Evolutionary conservation across 1,139 yeast species (phyloP), one percentile per base, ranked within the genome.

Genomic region (Protomyces macrosporus): DNA sequence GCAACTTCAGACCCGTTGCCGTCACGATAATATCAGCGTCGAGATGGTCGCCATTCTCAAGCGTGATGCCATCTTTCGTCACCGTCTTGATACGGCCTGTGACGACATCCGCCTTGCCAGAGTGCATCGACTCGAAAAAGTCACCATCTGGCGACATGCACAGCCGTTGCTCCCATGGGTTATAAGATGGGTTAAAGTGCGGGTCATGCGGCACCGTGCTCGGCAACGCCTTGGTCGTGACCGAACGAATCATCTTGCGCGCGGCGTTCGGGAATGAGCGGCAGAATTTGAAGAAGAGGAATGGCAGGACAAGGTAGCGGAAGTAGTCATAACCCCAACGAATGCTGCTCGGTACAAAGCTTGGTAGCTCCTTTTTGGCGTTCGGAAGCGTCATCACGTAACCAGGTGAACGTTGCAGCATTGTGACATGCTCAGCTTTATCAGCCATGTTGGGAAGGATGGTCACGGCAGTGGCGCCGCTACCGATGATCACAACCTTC

Each of bases 401-500:
- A 1, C 81, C 78, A 1, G 80, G 73, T 2, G 80, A 76, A 57
- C 82, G 74, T 67, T 79, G 82, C 33, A 78, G 69, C 74, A 79
- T 76, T 1, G 80, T 78, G 3, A 78, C 78, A 9, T 74, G 72
- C n/a, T 75, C 76, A 23, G 80, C 81, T 66, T 78, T 78, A 63
- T 78, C 79, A 66, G 74, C 75, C 64, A 78, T 75, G 70, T 79
- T 82, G 60, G 77, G 79, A 48, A 79, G 75, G 55, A 79, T 77
- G 69, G 79, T 82, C 68, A 79, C 81, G 9, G 79, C 80, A 42
- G 80, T 76, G 67, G 76, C 77, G 67, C 81, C 76, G 40, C 80
- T 74, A 48, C 82, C 82, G 59, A 79, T 74, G 35, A 79, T 81
- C 34, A 79, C 66, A 0, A 78, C 81, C 58, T 75, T 76, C 67